Evolutionary conservation across 352 stramenopile species (phyloP).

Genomic region (Globisporangium canariense): DNA sequence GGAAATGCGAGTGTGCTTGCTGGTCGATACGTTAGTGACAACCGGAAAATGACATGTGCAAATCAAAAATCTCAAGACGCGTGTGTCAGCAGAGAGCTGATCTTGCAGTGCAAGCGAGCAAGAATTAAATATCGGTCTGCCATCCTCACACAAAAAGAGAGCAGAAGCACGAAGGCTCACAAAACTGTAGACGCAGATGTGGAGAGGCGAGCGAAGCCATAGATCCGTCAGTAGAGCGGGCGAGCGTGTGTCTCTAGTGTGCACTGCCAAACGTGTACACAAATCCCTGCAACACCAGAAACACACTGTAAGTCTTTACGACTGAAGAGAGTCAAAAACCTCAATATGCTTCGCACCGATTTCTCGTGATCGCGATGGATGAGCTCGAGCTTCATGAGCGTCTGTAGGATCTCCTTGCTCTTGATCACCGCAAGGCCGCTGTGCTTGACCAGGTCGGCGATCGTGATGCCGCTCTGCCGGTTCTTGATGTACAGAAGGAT

Average conservation of each 20-base stretch:
- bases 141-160: not conserved
- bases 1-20: not conserved
- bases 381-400: conserved; percentile 82
- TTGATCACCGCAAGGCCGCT: conserved; percentile 75
- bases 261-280: conserved; percentile 60
- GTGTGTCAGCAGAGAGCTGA: not conserved
- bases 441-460: conserved; percentile 80
- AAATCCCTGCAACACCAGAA: conserved; percentile 40
- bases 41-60: not conserved
- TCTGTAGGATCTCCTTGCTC: conserved; percentile 87
- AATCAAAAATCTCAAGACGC: not conserved
- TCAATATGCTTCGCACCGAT: conserved; percentile 32
- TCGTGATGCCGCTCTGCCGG: conserved; percentile 70
- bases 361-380: conserved; percentile 74
- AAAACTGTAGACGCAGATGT: not conserved
- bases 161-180: not conserved
- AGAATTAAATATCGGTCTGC: conserved; percentile 10
- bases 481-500: conserved; percentile 87
- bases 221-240: not conserved
- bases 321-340: not conserved
- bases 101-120: conserved; percentile 2
- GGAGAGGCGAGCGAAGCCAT: not conserved
- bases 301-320: not conserved
- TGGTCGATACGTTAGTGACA: not conserved
- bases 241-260: conserved; percentile 4